Conservation (phyloP, 2,329 filamentous ascomycete species). For the Plectosphaerella plurivora region DNA sequence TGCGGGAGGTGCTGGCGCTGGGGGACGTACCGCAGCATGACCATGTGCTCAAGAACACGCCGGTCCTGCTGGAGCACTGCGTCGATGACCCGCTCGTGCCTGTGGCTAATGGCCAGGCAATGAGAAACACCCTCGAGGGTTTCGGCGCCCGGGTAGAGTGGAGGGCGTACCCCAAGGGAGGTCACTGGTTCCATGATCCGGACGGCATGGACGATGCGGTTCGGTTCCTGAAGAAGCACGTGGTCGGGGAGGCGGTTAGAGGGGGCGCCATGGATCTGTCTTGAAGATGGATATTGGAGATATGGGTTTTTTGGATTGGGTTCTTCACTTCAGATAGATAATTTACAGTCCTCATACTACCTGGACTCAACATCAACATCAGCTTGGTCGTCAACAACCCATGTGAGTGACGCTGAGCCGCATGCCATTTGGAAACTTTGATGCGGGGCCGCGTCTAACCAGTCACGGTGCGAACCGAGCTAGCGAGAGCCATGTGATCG, state of each 20-base stretch:
- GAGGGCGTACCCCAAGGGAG: slow-evolving; percentile 21
- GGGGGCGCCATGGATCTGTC: background rate
- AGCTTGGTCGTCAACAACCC: too few species aligned
- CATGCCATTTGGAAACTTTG: too few species aligned
- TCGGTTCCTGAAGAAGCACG: slow-evolving; percentile 8
- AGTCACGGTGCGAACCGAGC: too few species aligned
- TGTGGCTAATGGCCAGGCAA: slow-evolving; percentile 15
- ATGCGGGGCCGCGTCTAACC: too few species aligned
- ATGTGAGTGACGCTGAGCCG: too few species aligned
- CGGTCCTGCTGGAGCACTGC: slow-evolving; percentile 20
- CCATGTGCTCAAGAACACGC: slow-evolving; percentile 3
- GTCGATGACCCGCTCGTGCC: slow-evolving; percentile 22
- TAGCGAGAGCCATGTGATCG: too few species aligned
- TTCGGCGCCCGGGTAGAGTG: slow-evolving; percentile 14
- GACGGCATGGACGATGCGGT: slow-evolving; percentile 18
- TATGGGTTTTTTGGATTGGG: background rate
- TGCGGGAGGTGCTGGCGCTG: background rate
- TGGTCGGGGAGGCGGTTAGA: background rate
- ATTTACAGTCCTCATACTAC: too few species aligned
- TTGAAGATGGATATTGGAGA: background rate
- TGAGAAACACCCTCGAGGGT: slow-evolving; percentile 15
- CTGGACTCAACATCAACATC: too few species aligned
- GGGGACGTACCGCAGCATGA: background rate
- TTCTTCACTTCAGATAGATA: too few species aligned
- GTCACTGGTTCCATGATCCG: slow-evolving; percentile 21